Conservation (phyloP, 1,139 yeast species). For the Torulaspora globosa region DNA sequence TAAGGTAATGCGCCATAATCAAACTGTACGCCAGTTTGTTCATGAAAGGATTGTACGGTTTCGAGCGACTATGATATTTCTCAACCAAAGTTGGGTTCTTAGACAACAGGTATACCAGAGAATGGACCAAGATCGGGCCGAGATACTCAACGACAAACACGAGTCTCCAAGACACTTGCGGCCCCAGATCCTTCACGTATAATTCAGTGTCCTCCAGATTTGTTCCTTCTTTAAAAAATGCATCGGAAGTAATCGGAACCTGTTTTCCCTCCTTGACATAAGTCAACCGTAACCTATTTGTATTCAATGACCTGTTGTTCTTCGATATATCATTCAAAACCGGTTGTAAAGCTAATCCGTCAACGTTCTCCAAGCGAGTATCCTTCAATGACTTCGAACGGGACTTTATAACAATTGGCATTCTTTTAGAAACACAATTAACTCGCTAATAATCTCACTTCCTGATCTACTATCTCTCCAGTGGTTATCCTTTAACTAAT, state of each 20-base stretch:
- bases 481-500: neutral
- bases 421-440: neutral
- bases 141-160: conserved; percentile 82
- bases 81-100: conserved; percentile 12
- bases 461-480: no score
- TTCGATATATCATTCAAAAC: conserved; percentile 43
- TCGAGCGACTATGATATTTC: conserved; percentile 15
- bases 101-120: conserved; percentile 50
- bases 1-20: conserved; percentile 69
- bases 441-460: neutral
- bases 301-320: conserved; percentile 44
- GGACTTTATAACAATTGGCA: conserved; percentile 40
- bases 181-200: conserved; percentile 82
- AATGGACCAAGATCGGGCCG: conserved; percentile 83
- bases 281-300: conserved; percentile 43
- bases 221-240: conserved; percentile 33
- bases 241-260: conserved; percentile 25
- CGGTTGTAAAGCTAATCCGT: conserved; percentile 35
- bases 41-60: conserved; percentile 23
- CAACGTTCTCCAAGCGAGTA: conserved; percentile 34
- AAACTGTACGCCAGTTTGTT: conserved; percentile 38
- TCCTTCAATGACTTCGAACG: conserved; percentile 50
- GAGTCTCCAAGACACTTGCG: conserved; percentile 87
- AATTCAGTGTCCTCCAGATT: conserved; percentile 40
- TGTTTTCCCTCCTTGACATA: conserved; percentile 32